Evolutionary conservation across 176 grass and related monocot genomes (phyloP).

Genomic region (Areca catechu): DNA sequence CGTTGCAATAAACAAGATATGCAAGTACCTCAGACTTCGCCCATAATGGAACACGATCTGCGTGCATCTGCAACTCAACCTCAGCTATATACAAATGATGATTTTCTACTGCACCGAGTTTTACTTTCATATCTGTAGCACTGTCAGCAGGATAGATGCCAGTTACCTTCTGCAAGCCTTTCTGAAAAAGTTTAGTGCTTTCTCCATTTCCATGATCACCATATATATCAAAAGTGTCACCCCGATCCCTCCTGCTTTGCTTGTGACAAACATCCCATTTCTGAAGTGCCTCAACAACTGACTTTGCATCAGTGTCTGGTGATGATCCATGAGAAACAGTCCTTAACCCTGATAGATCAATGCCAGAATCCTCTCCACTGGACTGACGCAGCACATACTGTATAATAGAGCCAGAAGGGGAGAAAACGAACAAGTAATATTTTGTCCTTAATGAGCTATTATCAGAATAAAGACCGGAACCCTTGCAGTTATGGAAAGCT

Average conservation of each 20-base stretch:
- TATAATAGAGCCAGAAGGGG: constrained; percentile 77
- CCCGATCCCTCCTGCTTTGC: constrained; percentile 51
- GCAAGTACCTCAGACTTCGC: constrained; percentile 71
- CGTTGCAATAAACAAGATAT: background rate
- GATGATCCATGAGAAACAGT: constrained; percentile 33
- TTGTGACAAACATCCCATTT: constrained; percentile 98
- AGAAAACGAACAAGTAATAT: constrained; percentile 80
- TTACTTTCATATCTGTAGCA: constrained; percentile 25
- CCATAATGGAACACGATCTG: constrained; percentile 54
- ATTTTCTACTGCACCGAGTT: constrained; percentile 46
- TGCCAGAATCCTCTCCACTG: constrained; percentile 29
- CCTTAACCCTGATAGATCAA: constrained; percentile 26
- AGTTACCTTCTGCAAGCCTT: constrained; percentile 42
- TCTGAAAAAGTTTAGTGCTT: constrained; percentile 45
- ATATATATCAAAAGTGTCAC: constrained; percentile 53
- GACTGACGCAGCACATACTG: constrained; percentile 67
- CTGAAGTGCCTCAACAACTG: constrained; percentile 78
- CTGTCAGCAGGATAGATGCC: constrained; percentile 26
- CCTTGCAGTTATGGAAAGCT: constrained; percentile 71
- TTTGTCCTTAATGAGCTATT: constrained; percentile 29
- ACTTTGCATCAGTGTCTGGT: constrained; percentile 49
- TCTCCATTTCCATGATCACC: constrained; percentile 64
- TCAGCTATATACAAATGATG: constrained; percentile 66
- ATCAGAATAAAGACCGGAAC: constrained; percentile 22
- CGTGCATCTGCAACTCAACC: constrained; percentile 76